phyloP scores from a whole-genome alignment of 1,284 basidiomycete genomes.

The Leccinum ponderosum region DNA sequence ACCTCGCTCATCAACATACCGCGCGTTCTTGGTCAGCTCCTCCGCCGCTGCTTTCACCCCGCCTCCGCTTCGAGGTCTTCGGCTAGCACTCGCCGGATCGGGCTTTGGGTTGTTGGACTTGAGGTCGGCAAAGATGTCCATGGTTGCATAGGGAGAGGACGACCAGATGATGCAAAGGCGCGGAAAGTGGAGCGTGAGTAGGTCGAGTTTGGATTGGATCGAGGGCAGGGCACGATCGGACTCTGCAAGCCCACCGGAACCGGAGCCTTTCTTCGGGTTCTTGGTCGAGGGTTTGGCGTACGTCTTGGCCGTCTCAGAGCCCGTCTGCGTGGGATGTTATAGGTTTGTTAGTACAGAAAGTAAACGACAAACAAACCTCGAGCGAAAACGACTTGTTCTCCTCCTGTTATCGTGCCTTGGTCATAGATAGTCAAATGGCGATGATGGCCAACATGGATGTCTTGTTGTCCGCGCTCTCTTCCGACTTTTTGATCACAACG shows the following conservation, averaged over 20 bases:
- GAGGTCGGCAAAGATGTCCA: slow-evolving; percentile 92
- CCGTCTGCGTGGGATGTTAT: slow-evolving; percentile 39
- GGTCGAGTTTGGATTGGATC: slow-evolving; percentile 88
- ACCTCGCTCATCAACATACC: slow-evolving; percentile 85
- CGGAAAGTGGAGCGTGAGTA: slow-evolving; percentile 89
- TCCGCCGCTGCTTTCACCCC: slow-evolving; percentile 75
- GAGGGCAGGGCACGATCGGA: slow-evolving; percentile 43
- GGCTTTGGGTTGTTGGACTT: slow-evolving; percentile 87
- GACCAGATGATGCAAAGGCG: slow-evolving; percentile 96
- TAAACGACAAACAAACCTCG: slow-evolving; percentile 53
- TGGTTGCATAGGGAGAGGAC: slow-evolving; percentile 90
- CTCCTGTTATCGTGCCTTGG: slow-evolving; percentile 42
- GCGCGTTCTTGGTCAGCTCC: slow-evolving; percentile 83
- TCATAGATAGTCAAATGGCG: no score
- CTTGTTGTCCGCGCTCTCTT: no score
- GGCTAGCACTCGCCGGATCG: slow-evolving; percentile 73
- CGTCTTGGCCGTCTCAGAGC: slow-evolving; percentile 64
- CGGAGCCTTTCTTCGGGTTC: slow-evolving; percentile 51
- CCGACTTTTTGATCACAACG: no score
- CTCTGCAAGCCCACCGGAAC: slow-evolving; percentile 42
- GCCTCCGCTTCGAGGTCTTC: slow-evolving; percentile 64
- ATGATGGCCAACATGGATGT: no score
- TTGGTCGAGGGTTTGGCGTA: slow-evolving; percentile 59
- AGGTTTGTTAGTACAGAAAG: slow-evolving; percentile 2
- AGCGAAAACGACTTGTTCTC: slow-evolving; percentile 95